Evolutionary conservation across 1,139 yeast genomes (phyloP).

Genomic region (Meyerozyma carpophila): DNA sequence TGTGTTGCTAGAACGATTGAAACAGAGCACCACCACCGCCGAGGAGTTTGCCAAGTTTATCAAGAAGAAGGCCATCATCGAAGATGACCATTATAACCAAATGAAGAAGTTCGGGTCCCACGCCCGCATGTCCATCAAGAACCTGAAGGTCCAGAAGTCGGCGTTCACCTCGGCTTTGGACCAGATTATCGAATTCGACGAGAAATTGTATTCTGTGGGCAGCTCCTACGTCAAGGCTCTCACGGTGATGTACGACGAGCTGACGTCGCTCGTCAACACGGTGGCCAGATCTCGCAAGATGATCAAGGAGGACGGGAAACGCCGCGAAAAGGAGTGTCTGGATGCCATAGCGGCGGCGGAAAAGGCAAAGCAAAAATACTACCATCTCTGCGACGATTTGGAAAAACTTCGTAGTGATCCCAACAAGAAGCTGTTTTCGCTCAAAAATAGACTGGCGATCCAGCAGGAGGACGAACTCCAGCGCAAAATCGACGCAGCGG

Average conservation of each 20-base stretch:
- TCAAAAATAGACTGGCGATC: slow-evolving; percentile 71
- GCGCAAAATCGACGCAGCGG: slow-evolving; percentile 76
- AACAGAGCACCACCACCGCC: slow-evolving; percentile 73
- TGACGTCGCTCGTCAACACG: slow-evolving; percentile 64
- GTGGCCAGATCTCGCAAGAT: slow-evolving; percentile 68
- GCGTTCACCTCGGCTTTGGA: slow-evolving; percentile 66
- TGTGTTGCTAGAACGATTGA: slow-evolving; percentile 63
- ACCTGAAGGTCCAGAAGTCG: slow-evolving; percentile 37
- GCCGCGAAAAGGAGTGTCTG: slow-evolving; percentile 75
- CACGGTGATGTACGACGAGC: slow-evolving; percentile 81
- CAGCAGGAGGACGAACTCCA: slow-evolving; percentile 92
- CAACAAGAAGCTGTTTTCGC: slow-evolving; percentile 70
- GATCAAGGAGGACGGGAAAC: slow-evolving; percentile 74
- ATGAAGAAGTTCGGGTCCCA: slow-evolving; percentile 60
- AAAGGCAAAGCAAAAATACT: slow-evolving; percentile 80
- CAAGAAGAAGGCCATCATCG: slow-evolving; percentile 72
- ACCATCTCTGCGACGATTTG: slow-evolving; percentile 77
- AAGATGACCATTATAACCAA: slow-evolving; percentile 73
- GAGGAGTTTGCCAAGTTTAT: slow-evolving; percentile 80
- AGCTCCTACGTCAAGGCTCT: slow-evolving; percentile 73
- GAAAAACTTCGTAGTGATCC: slow-evolving; percentile 85
- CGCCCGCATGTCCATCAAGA: slow-evolving; percentile 48
- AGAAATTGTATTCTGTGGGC: slow-evolving; percentile 67
- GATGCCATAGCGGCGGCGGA: slow-evolving; percentile 84
- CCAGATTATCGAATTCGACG: slow-evolving; percentile 70